phyloP scores from a whole-genome alignment of 495 filamentous ascomycete genomes.

The Lasiosphaeriaceae sp. region DNA sequence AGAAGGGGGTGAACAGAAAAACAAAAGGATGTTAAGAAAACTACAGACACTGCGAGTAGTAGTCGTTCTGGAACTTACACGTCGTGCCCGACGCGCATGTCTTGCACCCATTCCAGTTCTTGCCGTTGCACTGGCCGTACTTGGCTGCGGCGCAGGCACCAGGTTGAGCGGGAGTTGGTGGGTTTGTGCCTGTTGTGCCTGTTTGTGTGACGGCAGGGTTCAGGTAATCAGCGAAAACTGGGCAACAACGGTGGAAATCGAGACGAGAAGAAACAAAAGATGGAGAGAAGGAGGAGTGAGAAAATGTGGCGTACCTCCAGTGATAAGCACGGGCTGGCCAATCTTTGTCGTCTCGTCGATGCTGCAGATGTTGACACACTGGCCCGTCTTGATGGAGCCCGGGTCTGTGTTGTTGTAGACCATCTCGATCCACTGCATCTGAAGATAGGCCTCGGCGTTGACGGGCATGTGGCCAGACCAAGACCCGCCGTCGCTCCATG shows the following conservation, averaged over 20 bases:
- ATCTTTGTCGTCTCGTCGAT: constrained; percentile 43
- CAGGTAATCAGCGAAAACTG: not conserved
- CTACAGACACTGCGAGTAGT: constrained; percentile 44
- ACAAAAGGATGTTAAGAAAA: not conserved
- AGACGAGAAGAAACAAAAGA: not conserved
- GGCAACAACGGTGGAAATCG: not conserved
- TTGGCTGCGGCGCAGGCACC: constrained; percentile 23
- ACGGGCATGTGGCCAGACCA: constrained; percentile 70
- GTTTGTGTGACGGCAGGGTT: not conserved
- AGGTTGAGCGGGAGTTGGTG: not conserved
- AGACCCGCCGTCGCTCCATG: constrained; percentile 69
- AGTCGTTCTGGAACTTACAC: constrained; percentile 44
- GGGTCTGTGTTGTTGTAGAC: constrained; percentile 58
- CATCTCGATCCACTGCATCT: constrained; percentile 72
- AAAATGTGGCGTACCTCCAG: constrained; percentile 14
- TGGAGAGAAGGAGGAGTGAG: constrained; percentile 1
- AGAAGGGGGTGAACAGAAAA: too few species aligned
- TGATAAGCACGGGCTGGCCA: constrained; percentile 32
- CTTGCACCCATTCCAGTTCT: constrained; percentile 42
- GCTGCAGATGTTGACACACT: constrained; percentile 44
- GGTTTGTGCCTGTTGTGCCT: not conserved
- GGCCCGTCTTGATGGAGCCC: constrained; percentile 12
- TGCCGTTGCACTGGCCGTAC: constrained; percentile 49
- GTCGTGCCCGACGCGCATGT: constrained; percentile 37
- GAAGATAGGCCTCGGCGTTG: constrained; percentile 55